These are phyloP conservation scores for Simplicillium aogashimaense DNA, from an alignment of 2,329 filamentous ascomycete genomes.

Conservation along the genomic window DNA sequence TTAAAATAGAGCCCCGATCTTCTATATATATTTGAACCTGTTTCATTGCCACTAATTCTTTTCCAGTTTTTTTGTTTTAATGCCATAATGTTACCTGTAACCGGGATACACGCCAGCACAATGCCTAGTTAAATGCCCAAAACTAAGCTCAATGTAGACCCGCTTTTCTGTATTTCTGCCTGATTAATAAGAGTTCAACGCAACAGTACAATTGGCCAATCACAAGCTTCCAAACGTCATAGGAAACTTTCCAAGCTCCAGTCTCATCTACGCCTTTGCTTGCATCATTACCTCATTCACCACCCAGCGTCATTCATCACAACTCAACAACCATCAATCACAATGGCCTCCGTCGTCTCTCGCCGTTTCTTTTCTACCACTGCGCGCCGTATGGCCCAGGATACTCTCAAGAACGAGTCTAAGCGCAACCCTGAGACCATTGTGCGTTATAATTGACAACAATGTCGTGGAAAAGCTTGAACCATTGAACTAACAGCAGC, in stretches of 20 bases:
- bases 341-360: slow-evolving; percentile 48
- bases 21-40: too few relatives aligned
- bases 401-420: slow-evolving; percentile 45
- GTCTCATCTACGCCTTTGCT: slow-evolving; percentile 9
- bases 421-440: slow-evolving; percentile 41
- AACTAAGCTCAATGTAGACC: too few relatives aligned
- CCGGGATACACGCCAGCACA: too few relatives aligned
- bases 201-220: too few relatives aligned
- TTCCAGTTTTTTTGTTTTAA: too few relatives aligned
- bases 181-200: too few relatives aligned
- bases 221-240: slow-evolving; percentile 1
- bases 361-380: slow-evolving; percentile 47
- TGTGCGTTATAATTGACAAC: slow-evolving; percentile 28
- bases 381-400: slow-evolving; percentile 37
- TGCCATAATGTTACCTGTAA: too few relatives aligned
- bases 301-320: slow-evolving; percentile 9
- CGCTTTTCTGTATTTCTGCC: too few relatives aligned
- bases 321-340: slow-evolving; percentile 15
- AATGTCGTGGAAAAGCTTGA: slow-evolving; percentile 4
- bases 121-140: too few relatives aligned
- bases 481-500: slow-evolving; percentile 2
- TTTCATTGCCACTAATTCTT: too few relatives aligned
- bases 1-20: too few relatives aligned
- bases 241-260: neutral
- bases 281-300: slow-evolving; percentile 5